These are phyloP conservation scores for Fusarium austroafricanum DNA, from an alignment of 2,329 filamentous ascomycete genomes.

Conservation along the genomic window DNA sequence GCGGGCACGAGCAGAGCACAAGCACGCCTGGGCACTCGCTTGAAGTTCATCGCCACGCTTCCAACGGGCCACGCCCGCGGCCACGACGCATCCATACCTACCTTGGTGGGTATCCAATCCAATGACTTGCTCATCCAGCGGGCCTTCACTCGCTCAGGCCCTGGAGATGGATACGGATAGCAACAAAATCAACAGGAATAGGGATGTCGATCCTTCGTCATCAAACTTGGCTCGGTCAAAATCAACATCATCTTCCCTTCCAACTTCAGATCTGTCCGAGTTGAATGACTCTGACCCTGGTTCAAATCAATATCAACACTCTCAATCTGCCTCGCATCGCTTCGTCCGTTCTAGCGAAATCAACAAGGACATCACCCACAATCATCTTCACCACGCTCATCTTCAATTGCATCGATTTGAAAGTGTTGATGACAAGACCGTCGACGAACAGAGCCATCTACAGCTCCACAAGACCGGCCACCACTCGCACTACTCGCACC, in stretches of 20 bases:
- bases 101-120: slow-evolving; percentile 7
- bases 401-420: slow-evolving; percentile 31
- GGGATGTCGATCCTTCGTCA: slow-evolving; percentile 42
- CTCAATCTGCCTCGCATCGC: slow-evolving; percentile 31
- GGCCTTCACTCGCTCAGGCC: slow-evolving; percentile 55
- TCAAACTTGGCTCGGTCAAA: slow-evolving; percentile 33
- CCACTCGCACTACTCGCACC: slow-evolving; percentile 38
- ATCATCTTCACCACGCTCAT: slow-evolving; percentile 32
- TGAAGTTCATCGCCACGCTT: slow-evolving; percentile 40
- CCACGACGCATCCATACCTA: slow-evolving; percentile 36
- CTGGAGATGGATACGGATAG: slow-evolving; percentile 39
- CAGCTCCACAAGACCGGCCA: slow-evolving; percentile 42
- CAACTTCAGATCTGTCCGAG: slow-evolving; percentile 32
- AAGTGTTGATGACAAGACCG: slow-evolving; percentile 28
- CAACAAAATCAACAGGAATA: slow-evolving; percentile 28
- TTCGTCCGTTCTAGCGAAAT: slow-evolving; percentile 33
- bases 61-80: slow-evolving; percentile 45
- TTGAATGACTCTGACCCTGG: slow-evolving; percentile 36
- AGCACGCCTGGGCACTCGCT: not conserved
- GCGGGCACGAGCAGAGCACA: slow-evolving; percentile 14
- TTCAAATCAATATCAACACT: slow-evolving; percentile 20
- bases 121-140: slow-evolving; percentile 52
- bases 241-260: slow-evolving; percentile 33
- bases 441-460: slow-evolving; percentile 24
- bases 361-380: slow-evolving; percentile 14